A percentile compares a stretch with the other conserved stretches of the same genome.
phyloP scores from a whole-genome alignment of 805 yeast genomes.

The Cyberlindnera euphorbiae region DNA sequence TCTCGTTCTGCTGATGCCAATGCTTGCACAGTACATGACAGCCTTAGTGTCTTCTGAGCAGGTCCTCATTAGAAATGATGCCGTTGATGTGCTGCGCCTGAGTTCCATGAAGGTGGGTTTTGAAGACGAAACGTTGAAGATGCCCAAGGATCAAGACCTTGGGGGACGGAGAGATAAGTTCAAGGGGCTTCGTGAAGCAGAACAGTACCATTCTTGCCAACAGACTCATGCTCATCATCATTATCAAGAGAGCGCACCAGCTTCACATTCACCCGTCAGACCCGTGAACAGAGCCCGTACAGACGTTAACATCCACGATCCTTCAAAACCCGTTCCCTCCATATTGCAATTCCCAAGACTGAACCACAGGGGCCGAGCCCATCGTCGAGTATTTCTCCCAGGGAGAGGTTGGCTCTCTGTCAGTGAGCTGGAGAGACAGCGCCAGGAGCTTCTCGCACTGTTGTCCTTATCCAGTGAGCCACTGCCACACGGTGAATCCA shows the following conservation, averaged over 20 bases:
- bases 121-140: conserved; percentile 7
- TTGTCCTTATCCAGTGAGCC: too few species aligned
- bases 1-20: too few species aligned
- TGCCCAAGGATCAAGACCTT: conserved; percentile 6
- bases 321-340: conserved; percentile 21
- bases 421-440: conserved; percentile 17
- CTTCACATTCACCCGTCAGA: not conserved
- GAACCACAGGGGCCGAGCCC: conserved; percentile 36
- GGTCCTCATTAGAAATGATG: too few species aligned
- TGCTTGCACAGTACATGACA: too few species aligned
- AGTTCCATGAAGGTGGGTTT: too few species aligned
- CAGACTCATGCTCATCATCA: not conserved
- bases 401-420: conserved; percentile 46
- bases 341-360: conserved; percentile 19
- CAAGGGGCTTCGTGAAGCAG: not conserved
- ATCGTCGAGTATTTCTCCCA: conserved; percentile 42
- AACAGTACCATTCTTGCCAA: not conserved
- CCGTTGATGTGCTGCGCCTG: too few species aligned
- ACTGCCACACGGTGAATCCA: too few species aligned
- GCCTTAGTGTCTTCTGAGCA: too few species aligned
- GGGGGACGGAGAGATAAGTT: conserved; percentile 11
- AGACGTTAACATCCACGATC: conserved; percentile 21
- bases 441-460: conserved; percentile 9
- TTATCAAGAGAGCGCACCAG: too few species aligned
- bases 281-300: conserved; percentile 17